Percentiles rank a stretch among this genome's conserved stretches.
These are phyloP conservation scores for Termitomyces sp. DNA, from an alignment of 768 basidiomycete species.

Conservation along the genomic window DNA sequence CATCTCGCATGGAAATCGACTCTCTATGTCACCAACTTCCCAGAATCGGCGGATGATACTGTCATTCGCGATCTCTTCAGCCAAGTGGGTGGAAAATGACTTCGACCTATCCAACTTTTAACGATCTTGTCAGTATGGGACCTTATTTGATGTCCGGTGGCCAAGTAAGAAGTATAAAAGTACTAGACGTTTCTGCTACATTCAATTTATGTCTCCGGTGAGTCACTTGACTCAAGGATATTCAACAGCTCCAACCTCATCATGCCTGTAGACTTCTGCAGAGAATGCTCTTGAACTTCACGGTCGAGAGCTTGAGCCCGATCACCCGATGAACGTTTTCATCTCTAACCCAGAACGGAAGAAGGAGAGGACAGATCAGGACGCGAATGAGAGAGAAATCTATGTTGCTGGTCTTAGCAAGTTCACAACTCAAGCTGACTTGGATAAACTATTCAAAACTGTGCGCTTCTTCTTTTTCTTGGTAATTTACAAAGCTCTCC, in stretches of 20 bases:
- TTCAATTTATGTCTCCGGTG: conserved; percentile 87
- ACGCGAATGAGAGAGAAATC: conserved; percentile 80
- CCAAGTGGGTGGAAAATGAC: conserved; percentile 48
- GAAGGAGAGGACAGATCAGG: conserved; percentile 87
- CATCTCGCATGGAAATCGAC: conserved; percentile 94
- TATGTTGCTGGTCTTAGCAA: conserved; percentile 87
- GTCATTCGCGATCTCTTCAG: conserved; percentile 75
- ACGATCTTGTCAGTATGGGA: conserved; percentile 64
- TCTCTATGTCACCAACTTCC: conserved; percentile 94
- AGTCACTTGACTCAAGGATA: conserved; percentile 26
- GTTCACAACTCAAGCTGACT: conserved; percentile 73
- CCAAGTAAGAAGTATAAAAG: conserved; percentile 96
- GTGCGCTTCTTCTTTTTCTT: conserved; percentile 44
- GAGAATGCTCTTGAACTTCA: conserved; percentile 79
- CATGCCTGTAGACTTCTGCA: conserved; percentile 53
- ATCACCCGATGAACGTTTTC: conserved; percentile 67
- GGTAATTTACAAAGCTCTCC: background rate
- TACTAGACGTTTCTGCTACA: conserved; percentile 89
- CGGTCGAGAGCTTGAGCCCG: conserved; percentile 70
- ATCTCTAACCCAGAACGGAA: conserved; percentile 90
- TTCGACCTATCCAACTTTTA: background rate
- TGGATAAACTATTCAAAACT: conserved; percentile 74
- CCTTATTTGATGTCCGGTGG: conserved; percentile 94
- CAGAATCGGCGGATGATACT: conserved; percentile 77
- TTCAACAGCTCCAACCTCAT: background rate